A percentile compares a stretch with the other conserved stretches of the same genome.
These are phyloP conservation scores for Sesbania bispinosa DNA, from an alignment of 306 rosid genomes.

Conservation along the genomic window DNA sequence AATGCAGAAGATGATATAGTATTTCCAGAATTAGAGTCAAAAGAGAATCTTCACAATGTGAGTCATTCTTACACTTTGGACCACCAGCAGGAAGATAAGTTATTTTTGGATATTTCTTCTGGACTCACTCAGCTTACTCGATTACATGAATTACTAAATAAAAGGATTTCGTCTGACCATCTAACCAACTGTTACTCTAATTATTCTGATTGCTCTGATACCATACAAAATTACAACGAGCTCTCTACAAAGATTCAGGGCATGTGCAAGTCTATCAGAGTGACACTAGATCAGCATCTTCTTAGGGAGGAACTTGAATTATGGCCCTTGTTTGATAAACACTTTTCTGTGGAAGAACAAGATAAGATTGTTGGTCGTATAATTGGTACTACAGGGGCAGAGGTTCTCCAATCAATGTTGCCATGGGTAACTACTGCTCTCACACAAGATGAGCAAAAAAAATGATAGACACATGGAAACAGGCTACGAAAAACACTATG, in stretches of 20 bases:
- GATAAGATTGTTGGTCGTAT: conserved; percentile 87
- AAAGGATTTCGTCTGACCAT: conserved; percentile 37
- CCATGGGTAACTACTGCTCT: conserved; percentile 97
- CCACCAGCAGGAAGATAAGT: conserved; percentile 86
- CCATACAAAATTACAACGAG: conserved; percentile 50
- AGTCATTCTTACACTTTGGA: conserved; percentile 89
- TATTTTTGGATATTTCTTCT: conserved; percentile 74
- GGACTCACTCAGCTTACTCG: too few species aligned
- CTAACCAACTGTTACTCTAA: too few species aligned
- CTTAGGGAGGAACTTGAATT: conserved; percentile 88
- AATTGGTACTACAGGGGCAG: conserved; percentile 96
- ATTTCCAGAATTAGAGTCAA: conserved; percentile 90
- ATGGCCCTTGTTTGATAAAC: conserved; percentile 87
- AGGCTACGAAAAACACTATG: conserved; percentile 91
- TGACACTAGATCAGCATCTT: conserved; percentile 86
- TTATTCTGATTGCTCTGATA: too few species aligned
- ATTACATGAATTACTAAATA: too few species aligned
- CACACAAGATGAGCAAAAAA: conserved; percentile 88
- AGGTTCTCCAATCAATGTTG: conserved; percentile 92
- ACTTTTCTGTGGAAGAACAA: conserved; percentile 90
- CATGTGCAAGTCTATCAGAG: conserved; percentile 88
- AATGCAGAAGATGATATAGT: conserved; percentile 97
- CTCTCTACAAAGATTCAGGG: conserved; percentile 93
- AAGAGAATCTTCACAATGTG: conserved; percentile 88
- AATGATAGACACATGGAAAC: conserved; percentile 96